Conservation (phyloP, 345 rosid genomes). For the Ricinus communis region DNA sequence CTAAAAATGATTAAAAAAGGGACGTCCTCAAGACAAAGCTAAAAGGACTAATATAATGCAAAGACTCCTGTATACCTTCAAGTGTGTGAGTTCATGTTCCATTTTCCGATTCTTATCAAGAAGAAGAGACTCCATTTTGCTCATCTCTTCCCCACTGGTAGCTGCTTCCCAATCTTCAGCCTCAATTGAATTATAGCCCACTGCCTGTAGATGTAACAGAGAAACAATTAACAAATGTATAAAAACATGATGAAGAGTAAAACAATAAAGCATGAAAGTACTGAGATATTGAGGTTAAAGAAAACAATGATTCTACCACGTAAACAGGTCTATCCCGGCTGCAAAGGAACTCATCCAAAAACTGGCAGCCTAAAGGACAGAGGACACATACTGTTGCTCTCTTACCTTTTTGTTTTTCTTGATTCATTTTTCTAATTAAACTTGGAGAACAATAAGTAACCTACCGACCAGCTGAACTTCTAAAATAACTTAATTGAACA, state of each 20-base stretch:
- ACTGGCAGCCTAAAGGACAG: neutral
- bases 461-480: neutral
- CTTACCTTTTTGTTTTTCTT: too few species aligned
- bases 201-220: slow-evolving; percentile 53
- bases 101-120: slow-evolving; percentile 95
- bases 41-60: neutral
- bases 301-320: too few species aligned
- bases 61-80: slow-evolving; percentile 54
- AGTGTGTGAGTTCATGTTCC: slow-evolving; percentile 94
- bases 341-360: neutral
- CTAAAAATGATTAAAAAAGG: neutral
- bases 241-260: neutral
- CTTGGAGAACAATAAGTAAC: neutral
- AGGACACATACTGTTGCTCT: neutral
- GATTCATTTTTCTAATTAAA: too few species aligned
- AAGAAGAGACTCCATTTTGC: slow-evolving; percentile 98
- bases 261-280: neutral
- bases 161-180: slow-evolving; percentile 99
- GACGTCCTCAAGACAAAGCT: neutral
- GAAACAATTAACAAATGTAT: slow-evolving; percentile 19
- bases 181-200: slow-evolving; percentile 94
- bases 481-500: neutral
- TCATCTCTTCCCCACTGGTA: slow-evolving; percentile 90
- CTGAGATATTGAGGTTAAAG: neutral
- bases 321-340: neutral